Evolutionary conservation across 139 green algal genomes (phyloP).

Genomic region (Klebsormidium nitens): DNA sequence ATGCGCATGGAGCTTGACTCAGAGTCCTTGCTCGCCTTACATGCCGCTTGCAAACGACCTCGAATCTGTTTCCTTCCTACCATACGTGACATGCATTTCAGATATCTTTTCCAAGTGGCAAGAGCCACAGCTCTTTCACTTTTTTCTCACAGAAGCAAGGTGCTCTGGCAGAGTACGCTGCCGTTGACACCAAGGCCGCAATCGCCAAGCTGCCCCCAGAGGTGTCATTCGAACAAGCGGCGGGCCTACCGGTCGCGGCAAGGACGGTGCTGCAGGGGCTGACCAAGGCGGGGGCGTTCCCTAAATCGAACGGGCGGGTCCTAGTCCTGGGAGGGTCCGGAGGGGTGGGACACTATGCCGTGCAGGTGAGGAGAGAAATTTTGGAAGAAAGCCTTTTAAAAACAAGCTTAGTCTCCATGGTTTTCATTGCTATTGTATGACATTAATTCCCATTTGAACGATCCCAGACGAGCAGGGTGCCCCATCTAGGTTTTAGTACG

Average conservation of each 20-base stretch:
- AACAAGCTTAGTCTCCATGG: not conserved
- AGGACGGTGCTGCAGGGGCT: conserved; percentile 9
- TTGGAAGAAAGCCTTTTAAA: not conserved
- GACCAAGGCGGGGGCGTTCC: not conserved
- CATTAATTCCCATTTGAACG: too few species aligned
- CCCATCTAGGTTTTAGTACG: too few species aligned
- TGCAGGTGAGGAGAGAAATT: conserved; percentile 4
- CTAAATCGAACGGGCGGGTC: not conserved
- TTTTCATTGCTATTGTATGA: not conserved
- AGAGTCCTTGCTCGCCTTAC: too few species aligned
- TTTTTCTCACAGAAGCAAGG: not conserved
- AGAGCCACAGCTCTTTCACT: too few species aligned
- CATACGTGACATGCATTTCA: too few species aligned
- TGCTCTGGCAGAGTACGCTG: conserved; percentile 2
- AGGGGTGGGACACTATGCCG: conserved; percentile 11
- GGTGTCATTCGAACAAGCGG: not conserved
- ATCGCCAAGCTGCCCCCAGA: not conserved
- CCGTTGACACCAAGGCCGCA: conserved; percentile 4
- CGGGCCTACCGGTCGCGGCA: not conserved
- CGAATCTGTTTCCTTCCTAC: too few species aligned
- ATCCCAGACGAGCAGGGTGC: too few species aligned
- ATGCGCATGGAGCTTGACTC: too few species aligned
- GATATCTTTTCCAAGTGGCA: too few species aligned
- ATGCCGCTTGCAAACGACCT: too few species aligned
- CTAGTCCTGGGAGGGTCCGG: conserved; percentile 2